Base-by-base conservation (phyloP, 768 basidiomycete species). In the Tylopilus vinaceipallidus region DNA sequence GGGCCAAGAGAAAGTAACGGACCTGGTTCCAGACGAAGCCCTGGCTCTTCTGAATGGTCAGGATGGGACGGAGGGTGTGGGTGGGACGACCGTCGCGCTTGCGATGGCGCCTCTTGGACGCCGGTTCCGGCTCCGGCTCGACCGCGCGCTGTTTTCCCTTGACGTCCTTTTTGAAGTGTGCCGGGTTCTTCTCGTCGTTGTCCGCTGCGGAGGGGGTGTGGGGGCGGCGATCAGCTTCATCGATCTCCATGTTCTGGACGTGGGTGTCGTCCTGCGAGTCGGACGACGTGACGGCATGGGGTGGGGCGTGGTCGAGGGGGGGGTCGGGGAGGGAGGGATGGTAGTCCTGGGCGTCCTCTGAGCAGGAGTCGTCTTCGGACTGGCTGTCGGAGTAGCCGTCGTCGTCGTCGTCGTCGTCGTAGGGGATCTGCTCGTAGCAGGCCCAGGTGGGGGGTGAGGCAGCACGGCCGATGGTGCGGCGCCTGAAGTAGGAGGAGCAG, bases 21-120 rank as follows among this genome's bases (percentile, higher is more conserved):
- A 88, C 89, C 77, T 91, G 90, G 60, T 92, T 92, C 90, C 90
- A 92, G 2, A 92, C 90, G 60, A 92, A 92, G 12, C 90, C 90
- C 67, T 92, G 88, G 59, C 88, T 90, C 63, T 78, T 77, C 63
- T 91, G 89, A 47, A 92, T 92, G 35, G 90, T 92, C 66, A 91
- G 65, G 67, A 92, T 91, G 29, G 90, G 90, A 16, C 90, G 80
- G 36, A 90, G 78, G 20, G 83, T 78, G 57, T 78, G 81, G 16
- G 79, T 75, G 4, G 78, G 73, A 34, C 78, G 79, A 52, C 75
- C 77, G 67, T 80, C 82, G 65, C 78, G 80, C 66, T 69, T 73
- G 55, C 68, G 74, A 58, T 75, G 75, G 51, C 73, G 75, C 62
- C 70, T 75, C 61, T 72, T 76, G 54, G 69, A 65, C 30, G 69